A percentile compares a stretch with the other conserved stretches of the same genome.
These are phyloP conservation scores for Xylariales sp. DNA, from an alignment of 2,329 filamentous ascomycete species.

Conservation along the genomic window DNA sequence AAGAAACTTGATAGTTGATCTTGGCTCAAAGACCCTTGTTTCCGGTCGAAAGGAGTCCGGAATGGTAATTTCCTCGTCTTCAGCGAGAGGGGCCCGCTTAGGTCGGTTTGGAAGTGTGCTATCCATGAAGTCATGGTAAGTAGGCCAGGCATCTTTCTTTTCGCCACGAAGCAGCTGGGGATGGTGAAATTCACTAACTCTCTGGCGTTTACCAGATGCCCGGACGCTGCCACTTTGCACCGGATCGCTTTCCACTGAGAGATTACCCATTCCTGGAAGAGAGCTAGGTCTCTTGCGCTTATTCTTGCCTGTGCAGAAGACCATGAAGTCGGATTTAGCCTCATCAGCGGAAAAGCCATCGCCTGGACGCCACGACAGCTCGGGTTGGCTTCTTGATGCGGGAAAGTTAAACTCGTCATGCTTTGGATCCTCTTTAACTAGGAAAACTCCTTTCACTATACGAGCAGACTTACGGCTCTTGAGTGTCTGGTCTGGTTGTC, in stretches of 20 bases:
- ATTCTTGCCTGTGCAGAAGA: constrained; percentile 16
- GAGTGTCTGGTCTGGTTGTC: too few relatives aligned
- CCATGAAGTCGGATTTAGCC: constrained; percentile 16
- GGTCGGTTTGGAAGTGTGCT: not conserved
- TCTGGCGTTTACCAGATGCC: constrained; percentile 4
- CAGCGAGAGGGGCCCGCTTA: not conserved
- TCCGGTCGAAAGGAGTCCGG: too few relatives aligned
- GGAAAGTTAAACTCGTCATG: constrained; percentile 18
- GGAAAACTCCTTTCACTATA: constrained; percentile 21
- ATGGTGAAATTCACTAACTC: not conserved
- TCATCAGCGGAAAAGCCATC: constrained; percentile 28
- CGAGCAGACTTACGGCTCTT: not conserved
- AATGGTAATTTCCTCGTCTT: not conserved
- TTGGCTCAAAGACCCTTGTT: not conserved
- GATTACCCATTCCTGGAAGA: constrained; percentile 17
- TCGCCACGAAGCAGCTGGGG: constrained; percentile 7
- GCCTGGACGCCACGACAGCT: constrained; percentile 19
- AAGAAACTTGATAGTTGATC: not conserved
- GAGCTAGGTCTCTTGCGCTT: constrained; percentile 18
- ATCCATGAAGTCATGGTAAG: constrained; percentile 22
- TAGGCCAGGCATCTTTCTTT: constrained; percentile 24
- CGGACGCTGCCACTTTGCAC: constrained; percentile 6
- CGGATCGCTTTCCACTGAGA: constrained; percentile 15
- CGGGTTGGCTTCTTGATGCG: constrained; percentile 16
- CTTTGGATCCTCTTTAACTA: constrained; percentile 13